Base-by-base conservation (phyloP, 2,329 filamentous ascomycete genomes). In the Diaporthe capsici region DNA sequence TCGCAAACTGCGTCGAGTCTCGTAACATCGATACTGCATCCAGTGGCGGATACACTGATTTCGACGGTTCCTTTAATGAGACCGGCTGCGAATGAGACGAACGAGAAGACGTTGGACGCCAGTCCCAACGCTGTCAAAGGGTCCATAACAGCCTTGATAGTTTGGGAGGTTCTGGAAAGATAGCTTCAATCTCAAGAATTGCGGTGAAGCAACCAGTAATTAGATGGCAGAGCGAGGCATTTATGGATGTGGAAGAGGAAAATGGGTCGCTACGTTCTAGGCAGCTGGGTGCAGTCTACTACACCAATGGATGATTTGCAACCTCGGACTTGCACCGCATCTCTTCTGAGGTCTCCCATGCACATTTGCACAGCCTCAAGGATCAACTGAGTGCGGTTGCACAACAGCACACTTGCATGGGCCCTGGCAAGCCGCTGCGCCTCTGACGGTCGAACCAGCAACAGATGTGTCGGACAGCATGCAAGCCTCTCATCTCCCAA, bases 171-270 rank as follows among this genome's bases (percentile, higher is more conserved):
- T 22, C 47, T 49, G 2, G 0, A 4, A 9, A 2, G 20, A 6
- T 49, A 2, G 47, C 7, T 49, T 22, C 47, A 0, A 49, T n/a
- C 0, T 49, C 47, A n/a, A 49, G 1, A 49, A 0, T 22, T 0
- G 8, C 47, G 47, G 47, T 9, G 1, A 49, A n/a, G 9, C 6
- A 49, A 9, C 8, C 1, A 49, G 4, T 1, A 22, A 0, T 1
- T n/a, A 4, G 3, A 10, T 49, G 3, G 47, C 20, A 17, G 20
- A 10, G 17, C 20, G 15, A 49, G 17, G 47, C 6, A 49, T 0
- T n/a, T n/a, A 2, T 5, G 47, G 20, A 49, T 49, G 17, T 22
- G 2, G 20, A 20, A 49, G 47, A 49, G 20, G 9, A n/a, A 49
- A 49, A 49, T 22, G 7, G 7, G 8, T n/a, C 10, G 7, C 8